phyloP scores from a whole-genome alignment of 1,284 basidiomycete species.

The Boletellus sp. region DNA sequence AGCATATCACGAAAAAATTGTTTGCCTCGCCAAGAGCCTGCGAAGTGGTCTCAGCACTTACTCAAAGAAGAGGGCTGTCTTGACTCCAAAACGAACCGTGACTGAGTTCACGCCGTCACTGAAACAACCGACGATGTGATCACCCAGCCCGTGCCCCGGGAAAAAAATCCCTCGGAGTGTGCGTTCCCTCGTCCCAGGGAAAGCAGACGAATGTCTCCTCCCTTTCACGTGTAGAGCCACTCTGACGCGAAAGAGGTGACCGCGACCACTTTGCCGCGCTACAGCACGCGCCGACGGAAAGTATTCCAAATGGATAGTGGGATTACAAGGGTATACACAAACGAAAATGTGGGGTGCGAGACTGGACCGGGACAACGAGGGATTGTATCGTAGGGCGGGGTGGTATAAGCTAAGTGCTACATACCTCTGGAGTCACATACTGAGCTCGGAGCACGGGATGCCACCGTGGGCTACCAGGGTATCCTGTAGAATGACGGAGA shows the following conservation, averaged over 20 bases:
- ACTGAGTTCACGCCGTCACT: neutral
- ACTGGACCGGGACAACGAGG: neutral
- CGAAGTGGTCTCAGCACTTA: neutral
- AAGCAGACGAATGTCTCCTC: constrained; percentile 3
- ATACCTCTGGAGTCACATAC: neutral
- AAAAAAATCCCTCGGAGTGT: neutral
- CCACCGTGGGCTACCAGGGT: neutral
- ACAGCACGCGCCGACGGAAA: neutral
- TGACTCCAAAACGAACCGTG: neutral
- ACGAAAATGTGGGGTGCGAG: neutral
- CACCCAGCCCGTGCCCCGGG: neutral
- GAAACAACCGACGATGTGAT: neutral
- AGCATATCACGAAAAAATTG: neutral
- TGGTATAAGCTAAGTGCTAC: neutral
- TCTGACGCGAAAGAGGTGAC: neutral
- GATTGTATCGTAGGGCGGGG: constrained; percentile 3
- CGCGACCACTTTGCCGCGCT: neutral
- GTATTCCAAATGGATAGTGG: neutral
- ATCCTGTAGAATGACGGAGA: neutral
- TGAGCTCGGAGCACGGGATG: neutral
- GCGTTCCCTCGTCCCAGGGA: constrained; percentile 1
- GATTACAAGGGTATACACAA: constrained; percentile 3
- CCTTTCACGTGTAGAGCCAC: constrained; percentile 8
- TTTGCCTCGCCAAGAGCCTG: neutral
- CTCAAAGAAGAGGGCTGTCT: neutral